Evolutionary conservation across 805 yeast genomes (phyloP), one percentile per base, ranked within the genome.

Genomic region (Lipomyces lipofer): DNA sequence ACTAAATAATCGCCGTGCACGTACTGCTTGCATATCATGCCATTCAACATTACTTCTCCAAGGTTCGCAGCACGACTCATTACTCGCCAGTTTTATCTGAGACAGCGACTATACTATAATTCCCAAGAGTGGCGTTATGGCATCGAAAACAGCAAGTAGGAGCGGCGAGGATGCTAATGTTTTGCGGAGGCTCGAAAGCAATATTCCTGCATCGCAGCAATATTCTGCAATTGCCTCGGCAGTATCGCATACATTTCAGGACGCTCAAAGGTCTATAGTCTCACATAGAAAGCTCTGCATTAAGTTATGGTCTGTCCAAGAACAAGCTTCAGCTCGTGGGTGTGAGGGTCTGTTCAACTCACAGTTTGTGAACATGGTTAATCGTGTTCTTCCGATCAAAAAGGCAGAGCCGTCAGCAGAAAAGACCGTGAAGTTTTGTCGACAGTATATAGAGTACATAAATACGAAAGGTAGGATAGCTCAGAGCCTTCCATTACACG

Each of bases 281-380:
- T 85, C 91, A 1, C 97, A 90, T 68, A 75, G 87, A 44, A 86
- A 86, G 65, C 83, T 87, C 54, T 80, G 84, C 5, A 79, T 82
- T 8, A 77, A 86, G 4, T 66, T 90, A 65, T 79, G 78, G 64
- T 77, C 78, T 43, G 72, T 88, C 13, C 86, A 84, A 52, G 62
- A 72, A 13, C 78, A 80, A 60, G 80, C 94, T 1, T 68, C 73
- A 9, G 75, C 75, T 4, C 70, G 82, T 32, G 81, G 75, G 1
- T 69, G 73, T 43, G 83, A 80, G 55, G 84, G 80, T 28, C 75
- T 77, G 21, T 92, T 91, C 67, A 78, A 79, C 60, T 72, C 74
- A 59, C 70, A 74, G 58, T 85, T 91, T 64, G 77, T 84, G 48
- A 78, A 77, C 51, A 69, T 86, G 59, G 69, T 88, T 22, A 82